phyloP scores from a whole-genome alignment of 228 moss, liverwort and hornwort genomes.

The Sphagnum fallax region DNA sequence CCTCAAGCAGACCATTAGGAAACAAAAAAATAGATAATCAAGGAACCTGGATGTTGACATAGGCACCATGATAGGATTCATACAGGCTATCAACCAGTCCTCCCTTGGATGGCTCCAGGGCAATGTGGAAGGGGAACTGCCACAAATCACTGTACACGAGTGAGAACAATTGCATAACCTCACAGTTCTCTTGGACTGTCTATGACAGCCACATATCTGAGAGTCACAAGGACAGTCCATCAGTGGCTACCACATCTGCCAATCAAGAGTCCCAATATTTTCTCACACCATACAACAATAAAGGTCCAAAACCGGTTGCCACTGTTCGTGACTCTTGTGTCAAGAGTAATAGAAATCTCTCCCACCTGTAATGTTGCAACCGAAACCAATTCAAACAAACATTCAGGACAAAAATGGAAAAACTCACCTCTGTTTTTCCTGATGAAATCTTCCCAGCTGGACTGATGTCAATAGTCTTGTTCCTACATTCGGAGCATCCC shows the following conservation, averaged over 20 bases:
- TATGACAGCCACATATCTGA: too few relatives aligned
- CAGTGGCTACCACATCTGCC: too few relatives aligned
- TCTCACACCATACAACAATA: too few relatives aligned
- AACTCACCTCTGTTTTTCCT: constrained; percentile 75
- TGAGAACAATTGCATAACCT: background rate
- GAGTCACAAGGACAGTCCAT: too few relatives aligned
- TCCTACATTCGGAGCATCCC: constrained; percentile 31
- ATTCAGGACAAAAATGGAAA: background rate
- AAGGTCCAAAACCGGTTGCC: too few relatives aligned
- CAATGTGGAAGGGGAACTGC: constrained; percentile 85
- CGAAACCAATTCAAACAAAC: too few relatives aligned
- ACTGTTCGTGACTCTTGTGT: too few relatives aligned
- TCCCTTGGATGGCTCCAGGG: constrained; percentile 67
- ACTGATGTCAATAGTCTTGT: constrained; percentile 89
- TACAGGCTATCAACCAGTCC: constrained; percentile 49
- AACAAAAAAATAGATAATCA: background rate
- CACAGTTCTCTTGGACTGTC: too few relatives aligned
- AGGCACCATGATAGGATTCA: constrained; percentile 97
- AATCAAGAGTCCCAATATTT: too few relatives aligned
- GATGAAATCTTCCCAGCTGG: constrained; percentile 64
- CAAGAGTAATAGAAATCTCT: too few relatives aligned
- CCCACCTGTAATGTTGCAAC: too few relatives aligned
- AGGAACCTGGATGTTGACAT: constrained; percentile 87
- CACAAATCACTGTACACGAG: background rate
- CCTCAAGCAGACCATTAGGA: too few relatives aligned